Conservation (phyloP, 208 protist species). For the Crithidia sp. region DNA sequence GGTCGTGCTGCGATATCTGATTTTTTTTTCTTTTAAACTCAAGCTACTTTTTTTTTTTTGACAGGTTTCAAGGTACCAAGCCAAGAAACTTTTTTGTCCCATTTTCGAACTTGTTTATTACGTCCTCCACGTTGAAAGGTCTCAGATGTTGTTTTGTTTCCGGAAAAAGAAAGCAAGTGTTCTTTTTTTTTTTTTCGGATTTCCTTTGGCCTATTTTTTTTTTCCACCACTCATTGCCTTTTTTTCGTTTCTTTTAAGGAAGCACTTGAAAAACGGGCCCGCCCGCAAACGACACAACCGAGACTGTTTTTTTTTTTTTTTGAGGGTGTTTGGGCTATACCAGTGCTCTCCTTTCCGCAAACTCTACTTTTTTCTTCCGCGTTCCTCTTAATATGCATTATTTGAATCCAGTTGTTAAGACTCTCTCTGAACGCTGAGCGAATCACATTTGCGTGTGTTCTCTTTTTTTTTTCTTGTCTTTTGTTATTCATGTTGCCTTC, state of each 20-base stretch:
- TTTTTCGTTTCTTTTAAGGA: constrained; percentile 19
- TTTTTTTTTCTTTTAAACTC: background rate
- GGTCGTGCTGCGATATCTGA: background rate
- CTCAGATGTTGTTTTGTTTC: background rate
- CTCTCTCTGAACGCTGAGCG: too few relatives aligned
- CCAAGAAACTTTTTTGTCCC: background rate
- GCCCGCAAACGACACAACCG: too few relatives aligned
- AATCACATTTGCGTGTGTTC: too few relatives aligned
- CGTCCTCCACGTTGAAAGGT: background rate
- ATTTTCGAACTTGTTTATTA: background rate
- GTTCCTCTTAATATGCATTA: too few relatives aligned
- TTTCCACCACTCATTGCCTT: constrained; percentile 33
- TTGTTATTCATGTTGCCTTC: too few relatives aligned
- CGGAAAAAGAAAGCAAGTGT: background rate
- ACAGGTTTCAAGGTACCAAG: background rate
- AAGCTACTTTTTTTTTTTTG: background rate
- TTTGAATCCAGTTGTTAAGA: too few relatives aligned
- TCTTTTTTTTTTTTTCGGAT: constrained; percentile 3
- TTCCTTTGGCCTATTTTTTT: constrained; percentile 31
- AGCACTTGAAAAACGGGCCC: too few relatives aligned
- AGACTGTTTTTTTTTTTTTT: too few relatives aligned
- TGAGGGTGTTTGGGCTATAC: too few relatives aligned
- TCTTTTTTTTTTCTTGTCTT: too few relatives aligned
- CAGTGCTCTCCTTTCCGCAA: too few relatives aligned
- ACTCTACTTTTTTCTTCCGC: too few relatives aligned